phyloP scores from a whole-genome alignment of 306 rosid genomes.

The Quercus bicolor region DNA sequence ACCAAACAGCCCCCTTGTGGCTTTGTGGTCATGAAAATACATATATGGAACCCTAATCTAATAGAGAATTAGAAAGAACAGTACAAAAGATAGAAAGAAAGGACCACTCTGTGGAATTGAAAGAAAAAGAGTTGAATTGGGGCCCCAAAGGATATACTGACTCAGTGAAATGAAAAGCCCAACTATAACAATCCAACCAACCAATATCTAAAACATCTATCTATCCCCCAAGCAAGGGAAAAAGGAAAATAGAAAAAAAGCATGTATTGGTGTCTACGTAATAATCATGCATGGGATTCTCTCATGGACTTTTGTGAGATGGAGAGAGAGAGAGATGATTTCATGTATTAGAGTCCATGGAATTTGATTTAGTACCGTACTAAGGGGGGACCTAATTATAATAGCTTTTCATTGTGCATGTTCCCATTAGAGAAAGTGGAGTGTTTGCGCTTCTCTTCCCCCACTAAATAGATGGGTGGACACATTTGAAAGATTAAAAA shows the following conservation, averaged over 20 bases:
- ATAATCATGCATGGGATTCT: slow-evolving; percentile 81
- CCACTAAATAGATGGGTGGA: slow-evolving; percentile 52
- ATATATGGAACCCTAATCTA: background rate
- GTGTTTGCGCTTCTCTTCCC: slow-evolving; percentile 52
- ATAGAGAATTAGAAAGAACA: background rate
- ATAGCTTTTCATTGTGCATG: slow-evolving; percentile 50
- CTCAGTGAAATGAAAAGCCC: background rate
- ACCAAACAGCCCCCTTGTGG: background rate
- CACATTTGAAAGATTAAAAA: background rate
- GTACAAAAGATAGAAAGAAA: background rate
- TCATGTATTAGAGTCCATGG: slow-evolving; percentile 25
- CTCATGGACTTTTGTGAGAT: slow-evolving; percentile 22
- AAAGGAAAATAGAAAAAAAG: slow-evolving; percentile 24
- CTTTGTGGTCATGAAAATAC: background rate
- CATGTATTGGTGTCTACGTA: slow-evolving; percentile 54
- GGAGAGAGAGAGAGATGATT: slow-evolving; percentile 25
- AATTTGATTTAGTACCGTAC: slow-evolving; percentile 28
- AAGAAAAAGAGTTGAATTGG: background rate
- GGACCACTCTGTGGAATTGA: background rate
- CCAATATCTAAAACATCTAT: background rate
- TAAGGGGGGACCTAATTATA: slow-evolving; percentile 61
- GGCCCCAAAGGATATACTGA: background rate
- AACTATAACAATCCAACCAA: background rate
- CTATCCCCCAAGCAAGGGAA: slow-evolving; percentile 12
- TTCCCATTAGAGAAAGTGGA: slow-evolving; percentile 70